A percentile compares a stretch with the other conserved stretches of the same genome.
Conservation (phyloP, 2,329 filamentous ascomycete genomes). For the Trichoderma breve region DNA sequence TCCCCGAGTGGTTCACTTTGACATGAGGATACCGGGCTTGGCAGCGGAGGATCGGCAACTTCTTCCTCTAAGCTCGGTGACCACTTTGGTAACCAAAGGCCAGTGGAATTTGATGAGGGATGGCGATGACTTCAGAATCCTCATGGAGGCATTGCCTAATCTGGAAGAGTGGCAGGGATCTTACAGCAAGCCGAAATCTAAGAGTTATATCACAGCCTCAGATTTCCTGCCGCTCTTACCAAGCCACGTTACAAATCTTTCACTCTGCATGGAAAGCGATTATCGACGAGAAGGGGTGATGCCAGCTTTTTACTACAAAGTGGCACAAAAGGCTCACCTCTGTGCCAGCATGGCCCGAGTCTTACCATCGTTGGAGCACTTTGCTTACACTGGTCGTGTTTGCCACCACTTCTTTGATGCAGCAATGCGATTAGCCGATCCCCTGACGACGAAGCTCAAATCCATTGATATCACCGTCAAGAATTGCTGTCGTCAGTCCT, state of each 20-base stretch:
- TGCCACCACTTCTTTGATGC: conserved; percentile 67
- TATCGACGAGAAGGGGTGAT: conserved; percentile 63
- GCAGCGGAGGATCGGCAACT: conserved; percentile 35
- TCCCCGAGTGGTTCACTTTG: conserved; percentile 55
- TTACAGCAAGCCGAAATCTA: conserved; percentile 70
- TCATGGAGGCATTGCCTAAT: conserved; percentile 63
- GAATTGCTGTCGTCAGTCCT: conserved; percentile 63
- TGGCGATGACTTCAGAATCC: conserved; percentile 59
- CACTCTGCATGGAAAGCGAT: conserved; percentile 69
- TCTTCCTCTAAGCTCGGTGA: conserved; percentile 53
- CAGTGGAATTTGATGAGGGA: conserved; percentile 74
- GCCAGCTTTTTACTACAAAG: conserved; percentile 60
- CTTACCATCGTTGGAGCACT: conserved; percentile 61
- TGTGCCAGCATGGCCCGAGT: conserved; percentile 62
- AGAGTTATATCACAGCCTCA: conserved; percentile 69
- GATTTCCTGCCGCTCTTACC: conserved; percentile 60
- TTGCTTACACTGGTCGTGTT: conserved; percentile 70
- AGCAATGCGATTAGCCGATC: conserved; percentile 49
- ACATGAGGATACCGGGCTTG: conserved; percentile 25
- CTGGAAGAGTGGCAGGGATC: conserved; percentile 62
- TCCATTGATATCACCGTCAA: conserved; percentile 71
- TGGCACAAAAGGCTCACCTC: conserved; percentile 59
- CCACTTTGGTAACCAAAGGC: conserved; percentile 68
- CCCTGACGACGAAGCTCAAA: conserved; percentile 53
- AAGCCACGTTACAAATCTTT: conserved; percentile 58